Conservation (phyloP, 2,329 filamentous ascomycete genomes). For the Thelonectria discophora region DNA sequence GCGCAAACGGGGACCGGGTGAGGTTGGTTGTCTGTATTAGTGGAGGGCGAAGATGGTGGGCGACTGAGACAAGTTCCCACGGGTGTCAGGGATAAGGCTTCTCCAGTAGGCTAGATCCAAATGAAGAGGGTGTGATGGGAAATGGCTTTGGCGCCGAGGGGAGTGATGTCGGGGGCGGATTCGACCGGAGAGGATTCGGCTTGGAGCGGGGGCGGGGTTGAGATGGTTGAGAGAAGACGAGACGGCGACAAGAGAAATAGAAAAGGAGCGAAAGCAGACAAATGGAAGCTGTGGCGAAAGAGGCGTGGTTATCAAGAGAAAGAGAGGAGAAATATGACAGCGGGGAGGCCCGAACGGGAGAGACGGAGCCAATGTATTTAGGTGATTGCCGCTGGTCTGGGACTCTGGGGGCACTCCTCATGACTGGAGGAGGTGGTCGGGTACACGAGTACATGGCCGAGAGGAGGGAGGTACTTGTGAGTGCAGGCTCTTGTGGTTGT, state of each 20-base stretch:
- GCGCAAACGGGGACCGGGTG: slow-evolving; percentile 33
- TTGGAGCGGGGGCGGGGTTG: slow-evolving; percentile 30
- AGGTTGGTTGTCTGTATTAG: slow-evolving; percentile 43
- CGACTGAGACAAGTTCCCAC: slow-evolving; percentile 33
- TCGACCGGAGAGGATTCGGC: slow-evolving; percentile 24
- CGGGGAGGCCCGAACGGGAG: slow-evolving; percentile 36
- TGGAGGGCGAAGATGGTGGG: slow-evolving; percentile 41
- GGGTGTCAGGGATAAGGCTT: slow-evolving; percentile 33
- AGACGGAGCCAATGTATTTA: slow-evolving; percentile 45
- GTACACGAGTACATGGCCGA: slow-evolving; percentile 40
- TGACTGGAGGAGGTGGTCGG: slow-evolving; percentile 42
- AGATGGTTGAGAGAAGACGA: slow-evolving; percentile 4
- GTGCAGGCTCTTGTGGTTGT: slow-evolving; percentile 37
- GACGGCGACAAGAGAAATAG: slow-evolving; percentile 12
- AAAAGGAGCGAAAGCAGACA: slow-evolving; percentile 22
- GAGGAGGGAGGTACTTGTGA: slow-evolving; percentile 39
- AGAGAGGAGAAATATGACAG: slow-evolving; percentile 31
- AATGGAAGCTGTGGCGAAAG: slow-evolving; percentile 31
- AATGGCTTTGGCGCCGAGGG: slow-evolving; percentile 31
- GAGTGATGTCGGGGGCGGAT: slow-evolving; percentile 22
- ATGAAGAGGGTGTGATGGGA: slow-evolving; percentile 39
- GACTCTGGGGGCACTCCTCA: slow-evolving; percentile 34
- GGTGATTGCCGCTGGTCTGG: slow-evolving; percentile 38
- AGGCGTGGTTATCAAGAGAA: slow-evolving; percentile 27
- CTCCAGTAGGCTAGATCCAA: slow-evolving; percentile 37